Conservation (phyloP, 371 early-diverging fungal species). For the Mortierella sp. region DNA sequence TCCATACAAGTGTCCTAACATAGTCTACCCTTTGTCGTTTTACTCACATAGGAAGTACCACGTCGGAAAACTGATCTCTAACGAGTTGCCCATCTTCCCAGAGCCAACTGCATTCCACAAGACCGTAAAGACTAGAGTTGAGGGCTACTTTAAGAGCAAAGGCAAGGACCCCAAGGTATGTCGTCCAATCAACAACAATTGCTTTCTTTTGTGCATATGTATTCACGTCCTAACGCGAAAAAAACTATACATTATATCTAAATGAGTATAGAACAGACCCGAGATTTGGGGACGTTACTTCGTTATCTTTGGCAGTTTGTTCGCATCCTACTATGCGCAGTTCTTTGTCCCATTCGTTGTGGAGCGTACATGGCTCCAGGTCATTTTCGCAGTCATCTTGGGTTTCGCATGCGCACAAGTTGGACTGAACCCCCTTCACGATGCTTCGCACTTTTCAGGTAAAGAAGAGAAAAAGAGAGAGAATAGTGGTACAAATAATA, state of each 20-base stretch:
- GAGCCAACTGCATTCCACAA: constrained; percentile 61
- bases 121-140: constrained; percentile 54
- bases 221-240: not conserved
- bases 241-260: not conserved
- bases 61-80: constrained; percentile 56
- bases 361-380: constrained; percentile 56
- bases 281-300: constrained; percentile 61
- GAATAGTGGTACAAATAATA: not conserved
- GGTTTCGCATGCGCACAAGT: constrained; percentile 65
- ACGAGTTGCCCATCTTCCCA: constrained; percentile 68
- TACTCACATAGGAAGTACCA: constrained; percentile 58
- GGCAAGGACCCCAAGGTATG: constrained; percentile 50
- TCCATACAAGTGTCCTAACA: not conserved
- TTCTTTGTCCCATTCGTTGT: constrained; percentile 58
- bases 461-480: not conserved
- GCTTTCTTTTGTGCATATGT: not conserved
- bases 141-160: constrained; percentile 41
- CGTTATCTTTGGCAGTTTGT: constrained; percentile 55
- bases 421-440: constrained; percentile 69
- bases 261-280: constrained; percentile 48
- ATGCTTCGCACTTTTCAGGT: constrained; percentile 68
- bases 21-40: not conserved
- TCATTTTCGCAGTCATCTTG: constrained; percentile 59
- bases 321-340: constrained; percentile 59
- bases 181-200: not conserved